Conservation (phyloP, 495 filamentous ascomycete genomes). For the Neurospora cerealis region DNA sequence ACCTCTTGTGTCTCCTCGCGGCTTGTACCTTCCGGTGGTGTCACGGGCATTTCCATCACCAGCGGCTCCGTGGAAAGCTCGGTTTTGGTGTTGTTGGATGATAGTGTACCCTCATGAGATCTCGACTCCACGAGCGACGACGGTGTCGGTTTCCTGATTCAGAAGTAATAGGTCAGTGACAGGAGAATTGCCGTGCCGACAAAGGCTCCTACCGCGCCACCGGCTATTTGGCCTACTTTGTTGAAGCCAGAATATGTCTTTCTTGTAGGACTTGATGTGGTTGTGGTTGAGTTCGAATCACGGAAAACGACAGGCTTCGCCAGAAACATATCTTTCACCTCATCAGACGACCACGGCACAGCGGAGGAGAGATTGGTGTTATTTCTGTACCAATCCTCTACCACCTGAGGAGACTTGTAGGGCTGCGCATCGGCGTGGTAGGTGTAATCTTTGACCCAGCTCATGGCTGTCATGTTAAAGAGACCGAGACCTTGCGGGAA, state of each 20-base stretch:
- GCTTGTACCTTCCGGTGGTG: not conserved
- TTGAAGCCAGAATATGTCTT: too few species aligned
- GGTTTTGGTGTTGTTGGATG: not conserved
- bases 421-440: constrained; percentile 5
- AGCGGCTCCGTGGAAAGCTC: not conserved
- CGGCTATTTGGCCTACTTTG: not conserved
- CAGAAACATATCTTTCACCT: constrained; percentile 4
- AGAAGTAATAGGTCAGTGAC: not conserved
- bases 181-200: not conserved
- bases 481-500: not conserved
- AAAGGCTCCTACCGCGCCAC: not conserved
- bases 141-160: not conserved
- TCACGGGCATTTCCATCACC: not conserved
- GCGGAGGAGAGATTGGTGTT: not conserved
- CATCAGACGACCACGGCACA: not conserved
- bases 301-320: not conserved
- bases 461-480: not conserved
- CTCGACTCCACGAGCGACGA: not conserved
- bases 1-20: not conserved
- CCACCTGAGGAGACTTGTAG: constrained; percentile 3
- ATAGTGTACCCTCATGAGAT: not conserved
- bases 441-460: not conserved
- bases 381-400: constrained; percentile 3
- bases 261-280: too few species aligned
- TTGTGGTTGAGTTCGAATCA: not conserved